A percentile compares a stretch with the other conserved stretches of the same genome.
Conservation (phyloP, 495 filamentous ascomycete genomes). For the Evernia prunastri region DNA sequence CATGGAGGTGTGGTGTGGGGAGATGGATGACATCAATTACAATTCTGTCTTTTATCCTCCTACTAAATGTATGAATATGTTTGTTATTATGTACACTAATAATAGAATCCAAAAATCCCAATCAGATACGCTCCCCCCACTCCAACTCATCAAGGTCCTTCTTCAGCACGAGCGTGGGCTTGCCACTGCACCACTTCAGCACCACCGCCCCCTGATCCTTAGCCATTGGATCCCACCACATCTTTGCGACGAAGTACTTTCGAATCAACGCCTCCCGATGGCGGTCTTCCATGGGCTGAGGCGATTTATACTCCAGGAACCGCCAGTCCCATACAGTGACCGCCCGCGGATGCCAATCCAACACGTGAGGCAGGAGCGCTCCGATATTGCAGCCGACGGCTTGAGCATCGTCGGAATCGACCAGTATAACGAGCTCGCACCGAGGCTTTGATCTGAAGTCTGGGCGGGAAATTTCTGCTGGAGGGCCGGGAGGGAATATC, state of each 20-base stretch:
- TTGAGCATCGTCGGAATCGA: conserved; percentile 1
- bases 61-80: background rate
- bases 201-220: background rate
- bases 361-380: conserved; percentile 2
- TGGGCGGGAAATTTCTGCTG: background rate
- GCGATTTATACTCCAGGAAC: conserved; percentile 4
- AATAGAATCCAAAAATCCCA: background rate
- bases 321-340: conserved; percentile 21
- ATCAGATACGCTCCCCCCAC: background rate
- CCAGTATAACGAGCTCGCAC: conserved; percentile 11
- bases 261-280: background rate
- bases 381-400: background rate
- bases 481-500: background rate
- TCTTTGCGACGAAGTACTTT: background rate
- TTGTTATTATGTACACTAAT: background rate
- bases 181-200: background rate
- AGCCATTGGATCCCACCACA: conserved; percentile 9
- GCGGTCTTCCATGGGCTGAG: background rate
- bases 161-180: background rate
- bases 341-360: conserved; percentile 6
- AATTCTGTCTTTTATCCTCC: too few species aligned
- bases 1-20: too few species aligned
- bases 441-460: background rate
- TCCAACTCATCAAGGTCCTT: background rate
- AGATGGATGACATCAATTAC: too few species aligned